These are phyloP conservation scores for Saccharomyces pastorianus DNA, from an alignment of 1,139 yeast genomes.

Conservation along the genomic window DNA sequence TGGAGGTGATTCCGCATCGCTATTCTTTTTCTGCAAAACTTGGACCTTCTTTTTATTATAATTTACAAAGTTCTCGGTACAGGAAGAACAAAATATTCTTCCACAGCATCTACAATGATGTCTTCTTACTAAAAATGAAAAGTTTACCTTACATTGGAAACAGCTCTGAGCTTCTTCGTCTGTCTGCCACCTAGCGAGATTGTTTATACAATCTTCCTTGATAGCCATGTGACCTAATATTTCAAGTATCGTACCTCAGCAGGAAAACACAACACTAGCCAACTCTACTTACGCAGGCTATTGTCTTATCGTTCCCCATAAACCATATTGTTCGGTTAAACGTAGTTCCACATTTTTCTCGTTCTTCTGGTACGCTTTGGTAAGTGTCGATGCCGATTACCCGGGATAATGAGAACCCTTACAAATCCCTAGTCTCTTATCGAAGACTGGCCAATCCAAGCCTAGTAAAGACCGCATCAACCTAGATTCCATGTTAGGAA, in stretches of 20 bases:
- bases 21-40: conserved; percentile 77
- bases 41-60: conserved; percentile 35
- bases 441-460: not conserved
- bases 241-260: not conserved
- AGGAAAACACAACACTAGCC: not conserved
- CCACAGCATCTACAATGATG: conserved; percentile 72
- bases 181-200: conserved; percentile 64
- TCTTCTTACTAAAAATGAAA: conserved; percentile 63
- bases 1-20: conserved; percentile 42
- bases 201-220: conserved; percentile 9
- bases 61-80: conserved; percentile 22
- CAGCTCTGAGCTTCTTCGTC: conserved; percentile 59
- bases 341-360: not conserved
- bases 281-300: not conserved
- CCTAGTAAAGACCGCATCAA: too few relatives aligned
- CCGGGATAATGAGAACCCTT: not conserved
- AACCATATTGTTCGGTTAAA: not conserved
- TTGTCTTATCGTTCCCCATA: not conserved
- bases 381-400: not conserved
- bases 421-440: not conserved
- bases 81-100: conserved; percentile 26
- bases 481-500: too few relatives aligned
- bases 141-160: conserved; percentile 48
- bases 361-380: not conserved
- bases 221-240: not conserved